Evolutionary conservation across 2,329 filamentous ascomycete species (phyloP).

Genomic region (Alternaria infectoria): DNA sequence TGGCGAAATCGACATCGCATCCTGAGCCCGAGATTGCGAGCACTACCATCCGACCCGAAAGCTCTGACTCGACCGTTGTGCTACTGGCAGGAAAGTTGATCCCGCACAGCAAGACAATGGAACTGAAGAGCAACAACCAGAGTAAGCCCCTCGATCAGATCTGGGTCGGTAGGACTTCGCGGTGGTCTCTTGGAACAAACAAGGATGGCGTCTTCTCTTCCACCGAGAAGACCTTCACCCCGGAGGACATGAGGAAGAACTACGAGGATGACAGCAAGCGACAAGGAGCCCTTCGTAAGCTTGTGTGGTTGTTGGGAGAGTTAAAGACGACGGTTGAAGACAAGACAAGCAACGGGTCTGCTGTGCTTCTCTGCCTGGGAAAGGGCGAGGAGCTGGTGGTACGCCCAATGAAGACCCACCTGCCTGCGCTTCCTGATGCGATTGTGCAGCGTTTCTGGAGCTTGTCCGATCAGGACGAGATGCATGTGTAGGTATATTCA

Average conservation of each 20-base stretch:
- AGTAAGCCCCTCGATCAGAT: background rate
- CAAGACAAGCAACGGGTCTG: background rate
- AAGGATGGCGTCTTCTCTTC: background rate
- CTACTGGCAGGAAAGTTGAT: background rate
- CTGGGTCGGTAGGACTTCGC: background rate
- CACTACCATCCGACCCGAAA: background rate
- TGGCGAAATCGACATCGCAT: background rate
- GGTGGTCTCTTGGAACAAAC: background rate
- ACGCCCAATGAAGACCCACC: background rate
- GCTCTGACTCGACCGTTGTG: background rate
- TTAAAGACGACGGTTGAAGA: background rate
- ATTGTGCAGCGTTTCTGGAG: background rate
- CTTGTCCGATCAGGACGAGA: background rate
- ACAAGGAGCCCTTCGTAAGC: background rate
- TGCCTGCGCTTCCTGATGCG: background rate
- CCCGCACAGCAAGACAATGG: background rate
- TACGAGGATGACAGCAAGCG: background rate
- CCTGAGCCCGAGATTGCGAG: background rate
- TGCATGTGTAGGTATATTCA: no score
- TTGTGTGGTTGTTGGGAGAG: background rate
- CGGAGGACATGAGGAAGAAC: background rate
- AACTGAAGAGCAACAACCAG: background rate
- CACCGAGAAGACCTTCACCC: background rate
- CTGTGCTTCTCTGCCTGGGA: background rate
- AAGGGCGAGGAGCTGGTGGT: background rate